These are phyloP conservation scores for Rhododendron ferrugineum DNA, from an alignment of 148 eudicot species.

Conservation along the genomic window DNA sequence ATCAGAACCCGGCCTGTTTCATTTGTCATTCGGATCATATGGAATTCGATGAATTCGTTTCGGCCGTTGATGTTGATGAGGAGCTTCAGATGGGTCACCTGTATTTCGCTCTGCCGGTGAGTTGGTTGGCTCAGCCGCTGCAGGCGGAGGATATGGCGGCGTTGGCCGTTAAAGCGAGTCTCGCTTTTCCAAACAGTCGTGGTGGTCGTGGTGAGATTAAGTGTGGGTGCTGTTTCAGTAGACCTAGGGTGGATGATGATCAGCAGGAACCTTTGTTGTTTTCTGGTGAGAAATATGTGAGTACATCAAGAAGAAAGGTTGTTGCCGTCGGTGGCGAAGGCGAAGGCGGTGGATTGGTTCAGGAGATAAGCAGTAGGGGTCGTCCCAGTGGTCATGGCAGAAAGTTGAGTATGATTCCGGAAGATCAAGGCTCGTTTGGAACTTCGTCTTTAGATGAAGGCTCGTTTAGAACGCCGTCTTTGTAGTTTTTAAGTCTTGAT, in stretches of 20 bases:
- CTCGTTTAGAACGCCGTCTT: neutral
- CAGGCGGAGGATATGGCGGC: slow-evolving; percentile 38
- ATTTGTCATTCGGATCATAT: slow-evolving; percentile 32
- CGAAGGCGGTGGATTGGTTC: neutral
- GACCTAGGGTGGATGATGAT: neutral
- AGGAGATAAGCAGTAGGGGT: neutral
- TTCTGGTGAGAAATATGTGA: neutral
- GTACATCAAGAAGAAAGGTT: neutral
- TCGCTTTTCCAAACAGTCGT: neutral
- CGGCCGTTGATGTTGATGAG: slow-evolving; percentile 14
- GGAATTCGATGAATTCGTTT: slow-evolving; percentile 27
- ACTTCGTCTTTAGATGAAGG: neutral
- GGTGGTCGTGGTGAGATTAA: neutral
- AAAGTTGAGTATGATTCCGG: neutral
- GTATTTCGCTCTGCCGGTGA: slow-evolving; percentile 31
- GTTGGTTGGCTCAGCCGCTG: slow-evolving; percentile 19
- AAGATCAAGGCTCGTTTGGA: neutral
- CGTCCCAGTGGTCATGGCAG: neutral
- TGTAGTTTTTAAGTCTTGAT: neutral
- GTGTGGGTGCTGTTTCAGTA: neutral
- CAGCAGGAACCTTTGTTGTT: neutral
- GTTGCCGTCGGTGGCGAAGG: neutral
- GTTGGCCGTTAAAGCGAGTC: slow-evolving; percentile 31
- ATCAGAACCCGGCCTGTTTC: slow-evolving; percentile 4
- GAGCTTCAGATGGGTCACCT: slow-evolving; percentile 29